A percentile compares a stretch with the other conserved stretches of the same genome.
phyloP scores from a whole-genome alignment of 139 green algal genomes.

The Micractinium conductrix region DNA sequence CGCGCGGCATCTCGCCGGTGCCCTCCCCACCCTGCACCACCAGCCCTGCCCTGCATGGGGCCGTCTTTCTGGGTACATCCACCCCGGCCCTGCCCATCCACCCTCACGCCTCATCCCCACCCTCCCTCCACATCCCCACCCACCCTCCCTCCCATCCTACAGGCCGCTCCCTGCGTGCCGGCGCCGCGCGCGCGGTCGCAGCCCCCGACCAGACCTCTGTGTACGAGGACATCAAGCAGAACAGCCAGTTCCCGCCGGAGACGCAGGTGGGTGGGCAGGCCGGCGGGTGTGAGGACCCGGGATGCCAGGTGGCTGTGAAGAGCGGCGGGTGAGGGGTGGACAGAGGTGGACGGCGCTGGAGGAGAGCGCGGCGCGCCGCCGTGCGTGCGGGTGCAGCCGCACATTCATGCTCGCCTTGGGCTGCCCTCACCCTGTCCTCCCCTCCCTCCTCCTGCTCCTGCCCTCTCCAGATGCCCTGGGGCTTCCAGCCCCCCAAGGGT shows the following conservation, averaged over 20 bases:
- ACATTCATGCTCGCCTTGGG: not conserved
- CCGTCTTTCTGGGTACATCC: not conserved
- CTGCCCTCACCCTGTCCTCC: not conserved
- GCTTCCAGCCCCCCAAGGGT: constrained; percentile 27
- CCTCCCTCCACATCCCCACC: not conserved
- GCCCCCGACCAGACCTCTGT: constrained; percentile 19
- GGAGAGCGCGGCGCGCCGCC: no score
- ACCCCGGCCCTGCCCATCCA: not conserved
- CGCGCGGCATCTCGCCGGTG: no score
- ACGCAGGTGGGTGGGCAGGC: not conserved
- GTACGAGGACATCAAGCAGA: constrained; percentile 28
- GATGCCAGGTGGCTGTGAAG: not conserved
- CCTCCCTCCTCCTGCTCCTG: not conserved
- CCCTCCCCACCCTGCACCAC: not conserved
- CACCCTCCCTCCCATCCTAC: not conserved
- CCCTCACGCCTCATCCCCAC: not conserved
- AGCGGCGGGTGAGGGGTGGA: no score
- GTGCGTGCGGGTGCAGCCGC: no score
- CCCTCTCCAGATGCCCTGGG: constrained; percentile 16
- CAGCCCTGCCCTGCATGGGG: not conserved
- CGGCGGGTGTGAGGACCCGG: not conserved
- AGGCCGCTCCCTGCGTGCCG: not conserved
- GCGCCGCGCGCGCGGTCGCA: not conserved
- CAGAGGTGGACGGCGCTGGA: no score
- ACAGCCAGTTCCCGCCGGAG: constrained; percentile 28